Base-by-base conservation (phyloP, 1,284 basidiomycete species). In the Cryptococcus maquisensis region DNA sequence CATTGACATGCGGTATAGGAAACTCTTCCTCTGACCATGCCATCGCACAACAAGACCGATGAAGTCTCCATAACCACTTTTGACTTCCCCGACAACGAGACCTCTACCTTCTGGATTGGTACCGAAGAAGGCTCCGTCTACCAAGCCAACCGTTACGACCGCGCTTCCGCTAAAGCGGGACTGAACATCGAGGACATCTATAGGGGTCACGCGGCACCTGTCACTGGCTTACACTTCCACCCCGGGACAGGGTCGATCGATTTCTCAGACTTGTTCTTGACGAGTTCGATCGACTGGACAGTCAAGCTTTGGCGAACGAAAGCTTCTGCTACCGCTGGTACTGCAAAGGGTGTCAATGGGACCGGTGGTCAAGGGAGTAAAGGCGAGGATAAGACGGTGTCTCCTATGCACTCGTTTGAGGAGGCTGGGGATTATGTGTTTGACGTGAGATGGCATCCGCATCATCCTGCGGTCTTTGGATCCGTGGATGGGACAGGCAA, bases 391-490 rank as follows among this genome's bases (percentile, higher is more conserved):
- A 24, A 54, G 44, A 44, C 56, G 75, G 80, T 92, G 21, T 51
- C 82, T 1, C 90, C 94, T 1, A 64, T 96, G 18, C 88, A 93
- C 72, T 90, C 88, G 42, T 96, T 97, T 66, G 94, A 98, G 65
- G 94, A 97, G 74, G 87, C 90, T 12, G 90, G 92, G 72, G 95
- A 98, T 73, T 98, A 98, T 71, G 91, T 98, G n/a, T 98, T 96
- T 76, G 95, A 98, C 76, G 93, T 93, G 47, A 88, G 86, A 70
- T 99, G 96, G 96, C 94, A 98, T 73, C 92, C 94, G 2, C 80
- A 84, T 24, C 94, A 98, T 73, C 96, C 96, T 4, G 91, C 93
- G 0, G 59, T 96, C 42, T 99, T 98, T 72, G 95, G 88, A 15
- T 86, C 85, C 4, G 96, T 92, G 2, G 94, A 98, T 73, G 96